These are phyloP conservation scores for Rosellinia necatrix DNA, from an alignment of 2,329 filamentous ascomycete species.

Conservation along the genomic window DNA sequence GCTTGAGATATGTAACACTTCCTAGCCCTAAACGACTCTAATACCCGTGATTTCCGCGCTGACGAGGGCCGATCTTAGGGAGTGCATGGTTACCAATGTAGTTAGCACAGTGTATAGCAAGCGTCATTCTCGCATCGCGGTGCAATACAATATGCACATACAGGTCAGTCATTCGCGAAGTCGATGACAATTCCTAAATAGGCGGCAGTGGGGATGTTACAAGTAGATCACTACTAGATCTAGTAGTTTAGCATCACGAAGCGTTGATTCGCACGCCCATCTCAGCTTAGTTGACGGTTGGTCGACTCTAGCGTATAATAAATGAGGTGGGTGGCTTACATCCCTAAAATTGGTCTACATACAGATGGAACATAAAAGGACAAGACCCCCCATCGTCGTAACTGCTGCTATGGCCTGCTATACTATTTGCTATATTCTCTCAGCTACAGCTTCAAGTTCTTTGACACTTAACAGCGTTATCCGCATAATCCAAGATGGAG, in stretches of 20 bases:
- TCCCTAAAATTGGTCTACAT: too few relatives aligned
- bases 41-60: too few relatives aligned
- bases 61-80: too few relatives aligned
- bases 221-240: slow-evolving; percentile 12
- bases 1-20: too few relatives aligned
- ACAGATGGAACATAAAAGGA: background rate
- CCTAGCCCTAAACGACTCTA: too few relatives aligned
- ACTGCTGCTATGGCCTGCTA: background rate
- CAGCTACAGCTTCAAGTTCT: too few relatives aligned
- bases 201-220: background rate
- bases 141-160: too few relatives aligned
- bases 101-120: too few relatives aligned
- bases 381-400: background rate
- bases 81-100: too few relatives aligned
- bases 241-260: background rate
- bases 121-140: too few relatives aligned
- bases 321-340: slow-evolving; percentile 17
- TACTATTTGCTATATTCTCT: background rate
- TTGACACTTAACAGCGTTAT: background rate
- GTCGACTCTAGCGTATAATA: background rate
- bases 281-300: background rate
- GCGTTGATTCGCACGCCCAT: background rate
- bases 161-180: background rate
- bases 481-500: background rate
- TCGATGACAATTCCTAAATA: background rate